Percentiles rank a stretch among this genome's conserved stretches.
Conservation (phyloP, 345 rosid species). For the Dovyalis caffra region DNA sequence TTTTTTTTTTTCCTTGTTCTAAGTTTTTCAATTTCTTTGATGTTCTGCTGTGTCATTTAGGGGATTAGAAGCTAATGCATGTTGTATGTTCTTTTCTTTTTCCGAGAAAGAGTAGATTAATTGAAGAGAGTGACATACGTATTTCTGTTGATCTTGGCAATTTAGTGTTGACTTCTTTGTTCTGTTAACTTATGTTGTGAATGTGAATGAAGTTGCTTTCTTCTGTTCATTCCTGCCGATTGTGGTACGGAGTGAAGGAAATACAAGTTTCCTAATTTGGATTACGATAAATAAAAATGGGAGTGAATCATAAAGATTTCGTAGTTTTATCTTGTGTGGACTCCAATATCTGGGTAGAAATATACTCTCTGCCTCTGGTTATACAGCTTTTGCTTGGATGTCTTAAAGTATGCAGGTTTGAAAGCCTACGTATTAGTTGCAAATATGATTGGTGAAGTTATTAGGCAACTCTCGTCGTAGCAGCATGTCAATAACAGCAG, state of each 20-base stretch:
- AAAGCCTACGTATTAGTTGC: not conserved
- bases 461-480: not conserved
- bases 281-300: not conserved
- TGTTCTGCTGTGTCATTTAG: conserved; percentile 30
- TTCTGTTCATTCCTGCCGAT: not conserved
- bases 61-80: conserved; percentile 19
- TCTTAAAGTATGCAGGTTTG: not conserved
- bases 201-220: conserved; percentile 1
- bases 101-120: conserved; percentile 23
- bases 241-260: not conserved
- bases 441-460: not conserved
- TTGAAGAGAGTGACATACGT: conserved; percentile 31
- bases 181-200: conserved; percentile 9
- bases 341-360: not conserved
- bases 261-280: not conserved
- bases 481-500: too few species aligned
- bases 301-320: not conserved
- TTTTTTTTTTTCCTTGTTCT: too few species aligned
- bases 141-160: conserved; percentile 25
- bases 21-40: not conserved
- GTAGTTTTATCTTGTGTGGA: not conserved
- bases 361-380: not conserved
- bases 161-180: conserved; percentile 14
- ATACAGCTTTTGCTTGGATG: not conserved
- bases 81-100: conserved; percentile 24